These are phyloP conservation scores for Falciphora oryzae DNA, from an alignment of 2,329 filamentous ascomycete species.

Conservation along the genomic window DNA sequence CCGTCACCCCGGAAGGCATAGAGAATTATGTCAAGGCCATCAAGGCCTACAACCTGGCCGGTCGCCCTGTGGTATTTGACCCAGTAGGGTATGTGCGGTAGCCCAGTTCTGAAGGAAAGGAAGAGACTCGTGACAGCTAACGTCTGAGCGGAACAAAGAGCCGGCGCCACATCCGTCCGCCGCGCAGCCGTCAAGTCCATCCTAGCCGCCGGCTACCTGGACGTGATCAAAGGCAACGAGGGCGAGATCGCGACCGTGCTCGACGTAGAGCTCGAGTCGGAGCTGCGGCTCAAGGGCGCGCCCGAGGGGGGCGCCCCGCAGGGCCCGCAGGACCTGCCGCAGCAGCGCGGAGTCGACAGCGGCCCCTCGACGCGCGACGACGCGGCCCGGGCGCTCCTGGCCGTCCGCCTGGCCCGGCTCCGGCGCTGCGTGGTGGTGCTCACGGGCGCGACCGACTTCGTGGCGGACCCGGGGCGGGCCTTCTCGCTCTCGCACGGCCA, in stretches of 20 bases:
- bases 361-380: conserved; percentile 42
- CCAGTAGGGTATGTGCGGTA: conserved; percentile 64
- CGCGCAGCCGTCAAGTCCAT: conserved; percentile 65
- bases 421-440: conserved; percentile 66
- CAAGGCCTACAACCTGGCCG: conserved; percentile 71
- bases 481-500: conserved; percentile 67
- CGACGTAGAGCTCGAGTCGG: conserved; percentile 15
- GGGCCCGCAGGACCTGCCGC: conserved; percentile 23
- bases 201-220: conserved; percentile 68
- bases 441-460: conserved; percentile 71
- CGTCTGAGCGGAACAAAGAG: conserved; percentile 33
- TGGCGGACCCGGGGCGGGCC: conserved; percentile 68
- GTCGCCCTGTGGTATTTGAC: conserved; percentile 75
- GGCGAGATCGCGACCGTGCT: conserved; percentile 74
- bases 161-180: conserved; percentile 73
- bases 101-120: neutral
- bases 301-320: conserved; percentile 59
- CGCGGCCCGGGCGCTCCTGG: conserved; percentile 52
- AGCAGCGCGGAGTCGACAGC: conserved; percentile 83
- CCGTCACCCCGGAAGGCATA: conserved; percentile 70
- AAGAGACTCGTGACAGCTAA: conserved; percentile 6
- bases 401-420: conserved; percentile 63
- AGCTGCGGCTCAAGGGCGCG: conserved; percentile 61
- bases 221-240: conserved; percentile 92
- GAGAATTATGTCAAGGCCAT: conserved; percentile 68